Conservation (phyloP, 1,139 yeast species). For the Debaryomyces fabryi region DNA sequence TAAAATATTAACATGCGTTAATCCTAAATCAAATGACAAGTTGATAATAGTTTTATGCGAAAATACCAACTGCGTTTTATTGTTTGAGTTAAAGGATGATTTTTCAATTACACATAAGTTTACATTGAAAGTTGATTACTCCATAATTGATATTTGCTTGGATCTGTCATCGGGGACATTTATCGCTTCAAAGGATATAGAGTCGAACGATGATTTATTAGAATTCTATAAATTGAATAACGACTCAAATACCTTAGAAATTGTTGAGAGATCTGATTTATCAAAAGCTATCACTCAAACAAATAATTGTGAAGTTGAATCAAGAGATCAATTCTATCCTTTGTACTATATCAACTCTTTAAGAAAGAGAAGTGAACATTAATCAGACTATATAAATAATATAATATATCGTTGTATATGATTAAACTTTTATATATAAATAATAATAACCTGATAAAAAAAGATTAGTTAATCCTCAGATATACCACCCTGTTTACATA, state of each 20-base stretch:
- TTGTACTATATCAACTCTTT: constrained; percentile 64
- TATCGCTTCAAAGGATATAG: constrained; percentile 52
- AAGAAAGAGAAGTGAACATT: constrained; percentile 84
- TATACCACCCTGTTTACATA: constrained; percentile 72
- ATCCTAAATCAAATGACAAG: constrained; percentile 20
- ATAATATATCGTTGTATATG: constrained; percentile 1
- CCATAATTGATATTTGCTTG: constrained; percentile 32
- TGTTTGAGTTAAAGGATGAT: constrained; percentile 37
- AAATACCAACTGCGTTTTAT: constrained; percentile 55
- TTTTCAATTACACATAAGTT: constrained; percentile 27
- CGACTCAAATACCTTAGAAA: constrained; percentile 15
- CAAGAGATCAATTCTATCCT: constrained; percentile 56
- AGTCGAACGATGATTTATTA: constrained; percentile 33
- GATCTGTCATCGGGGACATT: constrained; percentile 26
- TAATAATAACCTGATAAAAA: neutral
- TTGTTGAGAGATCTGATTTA: constrained; percentile 5
- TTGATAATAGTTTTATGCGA: constrained; percentile 53
- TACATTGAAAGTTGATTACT: constrained; percentile 25
- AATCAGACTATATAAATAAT: constrained; percentile 1
- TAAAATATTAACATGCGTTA: constrained; percentile 38
- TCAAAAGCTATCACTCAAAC: constrained; percentile 22
- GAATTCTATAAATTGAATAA: constrained; percentile 23
- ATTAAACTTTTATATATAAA: neutral
- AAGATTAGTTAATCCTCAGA: constrained; percentile 25
- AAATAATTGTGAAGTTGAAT: constrained; percentile 37